Evolutionary conservation across 2,329 filamentous ascomycete species (phyloP), one percentile per base, ranked within the genome.

Genomic region (Chrysoporthe deuterocubensis): DNA sequence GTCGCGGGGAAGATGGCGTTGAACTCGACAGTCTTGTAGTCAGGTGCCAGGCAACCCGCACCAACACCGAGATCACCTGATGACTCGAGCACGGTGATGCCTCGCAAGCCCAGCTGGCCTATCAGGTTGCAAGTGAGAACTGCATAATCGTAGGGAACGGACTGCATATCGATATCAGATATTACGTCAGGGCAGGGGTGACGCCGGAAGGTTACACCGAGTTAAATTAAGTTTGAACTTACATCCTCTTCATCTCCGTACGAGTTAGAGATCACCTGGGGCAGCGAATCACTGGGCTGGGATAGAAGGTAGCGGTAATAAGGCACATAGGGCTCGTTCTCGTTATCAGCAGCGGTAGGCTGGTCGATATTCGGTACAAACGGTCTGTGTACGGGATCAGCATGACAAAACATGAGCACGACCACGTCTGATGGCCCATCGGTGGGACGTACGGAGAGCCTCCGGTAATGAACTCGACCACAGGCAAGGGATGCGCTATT

Each of bases 261-360:
- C 0, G 89, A 92, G 14, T 88, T 90, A 46, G 84, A 85, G 58
- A 93, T 82, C 34, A 91, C 86, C 2, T 86, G 83, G 0, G 91
- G 90, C 0, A 92, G 80, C 21, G 85, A 75, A 3, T 80, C 75
- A 68, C 87, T 83, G 1, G 81, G 76, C 26, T 89, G 81, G 26
- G 79, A 75, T 4, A 90, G 78, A n/a, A 92, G 80, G 76, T 91
- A 92, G 0, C 60, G 57, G 62, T 64, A 56, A 43, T 61, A 88
- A 11, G 84, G 85, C 3, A 92, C 81, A 74, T 89, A 93, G 0
- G 89, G 89, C 78, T 92, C 90, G 70, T 91, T 89, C 9, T 79
- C 79, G 68, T 88, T 83, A 72, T 80, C 71, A 4, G 72, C 72
- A 0, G 65, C 64, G n/a, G 71, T 73, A 4, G 74, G 73, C 71